Conservation (phyloP, 148 eudicot genomes). For the Fagopyrum tataricum region DNA sequence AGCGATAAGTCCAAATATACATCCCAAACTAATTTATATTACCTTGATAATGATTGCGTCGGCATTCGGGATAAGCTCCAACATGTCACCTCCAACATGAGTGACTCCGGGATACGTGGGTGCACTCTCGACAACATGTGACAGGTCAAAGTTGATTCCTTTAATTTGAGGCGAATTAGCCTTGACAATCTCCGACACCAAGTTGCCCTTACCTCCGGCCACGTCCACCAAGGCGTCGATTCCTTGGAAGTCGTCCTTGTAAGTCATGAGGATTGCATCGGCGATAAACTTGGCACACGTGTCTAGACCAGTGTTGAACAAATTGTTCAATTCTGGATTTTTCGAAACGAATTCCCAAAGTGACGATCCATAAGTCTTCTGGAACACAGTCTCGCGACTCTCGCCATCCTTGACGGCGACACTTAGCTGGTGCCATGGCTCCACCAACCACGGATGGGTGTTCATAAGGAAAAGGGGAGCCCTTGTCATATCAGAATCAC, state of each 20-base stretch:
- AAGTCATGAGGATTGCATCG: conserved; percentile 17
- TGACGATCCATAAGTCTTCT: conserved; percentile 24
- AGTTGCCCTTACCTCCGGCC: conserved; percentile 19
- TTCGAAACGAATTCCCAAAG: conserved; percentile 30
- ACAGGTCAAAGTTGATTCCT: conserved; percentile 28
- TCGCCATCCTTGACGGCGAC: conserved; percentile 23
- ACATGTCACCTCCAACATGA: conserved; percentile 18
- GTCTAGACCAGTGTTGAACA: conserved; percentile 39
- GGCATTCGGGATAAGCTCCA: conserved; percentile 34
- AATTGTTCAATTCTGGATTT: conserved; percentile 22
- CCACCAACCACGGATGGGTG: conserved; percentile 16
- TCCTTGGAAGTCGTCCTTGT: conserved; percentile 31
- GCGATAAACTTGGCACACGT: conserved; percentile 26
- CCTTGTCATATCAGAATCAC: conserved; percentile 19
- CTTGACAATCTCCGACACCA: conserved; percentile 23
- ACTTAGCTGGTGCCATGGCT: conserved; percentile 22
- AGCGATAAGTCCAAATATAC: no score
- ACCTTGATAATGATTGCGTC: conserved; percentile 53
- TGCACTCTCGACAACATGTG: conserved; percentile 39
- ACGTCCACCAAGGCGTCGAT: conserved; percentile 7
- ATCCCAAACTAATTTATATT: neutral
- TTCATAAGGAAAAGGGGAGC: conserved; percentile 31
- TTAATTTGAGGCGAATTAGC: conserved; percentile 27
- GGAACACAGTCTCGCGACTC: conserved; percentile 24
- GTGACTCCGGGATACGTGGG: conserved; percentile 31